Evolutionary conservation across 2,329 filamentous ascomycete species (phyloP), one percentile per base, ranked within the genome.

Genomic region (Sarocladiaceae sp.): DNA sequence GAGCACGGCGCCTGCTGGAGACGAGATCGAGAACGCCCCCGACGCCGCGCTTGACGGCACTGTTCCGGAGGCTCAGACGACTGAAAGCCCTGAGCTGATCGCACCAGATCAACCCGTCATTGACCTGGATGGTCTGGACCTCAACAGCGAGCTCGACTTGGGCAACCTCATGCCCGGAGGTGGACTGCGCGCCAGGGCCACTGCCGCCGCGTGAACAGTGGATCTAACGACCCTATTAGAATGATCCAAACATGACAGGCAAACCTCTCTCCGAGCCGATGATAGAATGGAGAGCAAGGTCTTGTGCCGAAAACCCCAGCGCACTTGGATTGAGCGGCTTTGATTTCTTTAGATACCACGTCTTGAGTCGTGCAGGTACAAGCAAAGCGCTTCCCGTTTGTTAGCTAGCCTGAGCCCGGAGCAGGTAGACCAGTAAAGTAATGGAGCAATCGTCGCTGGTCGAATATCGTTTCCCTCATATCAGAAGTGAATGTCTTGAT

Each of bases 61-160:
- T 12, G 25, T 50, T 33, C 33, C 47, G 18, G 29, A 50, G 18
- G 33, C 47, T 10, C 47, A 50, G 28, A 28, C 18, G 18, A 50
- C 29, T 10, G 10, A 48, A 11, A 13, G n/a, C 4, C 44, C 44
- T 26, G 47, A 50, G 20, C 22, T 50, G 2, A 56, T 55, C 3
- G 56, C 61, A 17, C 57, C 61, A 7, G 54, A 52, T 2, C 52
- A 55, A 29, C 55, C 55, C 13, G 62, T 60, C 1, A 67, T 75
- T 53, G 64, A 75, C 54, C 54, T 75, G 8, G 70, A 65, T 28
- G 71, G 69, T 8, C 53, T 76, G 53, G 66, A 62, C 6, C 62
- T 78, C 46, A 71, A 64, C 57, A 77, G 70, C 53, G 60, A 66
- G 42, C 60, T 78, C 37, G 65, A 72, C 48, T 62, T 79, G 11